These are phyloP conservation scores for Fimicolochytrium jonesii DNA, from an alignment of 192 early-diverging fungal species.

Conservation along the genomic window DNA sequence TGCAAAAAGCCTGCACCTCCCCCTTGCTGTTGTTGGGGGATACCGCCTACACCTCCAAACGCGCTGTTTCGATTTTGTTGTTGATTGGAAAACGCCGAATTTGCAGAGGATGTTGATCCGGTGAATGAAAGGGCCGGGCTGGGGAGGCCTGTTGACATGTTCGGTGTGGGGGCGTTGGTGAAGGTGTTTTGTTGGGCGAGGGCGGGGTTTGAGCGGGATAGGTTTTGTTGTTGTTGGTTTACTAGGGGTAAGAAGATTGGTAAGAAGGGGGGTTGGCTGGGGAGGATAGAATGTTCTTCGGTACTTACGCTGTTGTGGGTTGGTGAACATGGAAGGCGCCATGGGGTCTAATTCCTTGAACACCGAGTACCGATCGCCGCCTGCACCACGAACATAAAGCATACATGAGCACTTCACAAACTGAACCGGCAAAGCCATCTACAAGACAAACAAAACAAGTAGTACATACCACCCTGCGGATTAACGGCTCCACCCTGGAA, in stretches of 20 bases:
- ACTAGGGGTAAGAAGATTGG: background rate
- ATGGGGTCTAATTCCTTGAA: slow-evolving; percentile 26
- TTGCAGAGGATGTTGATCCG: background rate
- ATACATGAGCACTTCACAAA: background rate
- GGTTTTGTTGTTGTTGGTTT: background rate
- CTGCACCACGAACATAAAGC: background rate
- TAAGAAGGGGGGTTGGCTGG: background rate
- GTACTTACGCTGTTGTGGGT: background rate
- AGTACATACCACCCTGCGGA: background rate
- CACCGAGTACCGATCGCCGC: slow-evolving; percentile 24
- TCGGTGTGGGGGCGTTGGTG: background rate
- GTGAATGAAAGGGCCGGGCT: slow-evolving; percentile 14
- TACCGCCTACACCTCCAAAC: background rate
- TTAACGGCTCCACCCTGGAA: background rate
- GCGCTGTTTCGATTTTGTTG: background rate
- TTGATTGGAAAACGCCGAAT: background rate
- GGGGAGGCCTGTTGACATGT: background rate
- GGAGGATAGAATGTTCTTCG: background rate
- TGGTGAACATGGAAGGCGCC: slow-evolving; percentile 21
- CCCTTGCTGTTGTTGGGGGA: background rate
- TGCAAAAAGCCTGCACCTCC: slow-evolving; percentile 15
- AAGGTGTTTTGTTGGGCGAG: background rate
- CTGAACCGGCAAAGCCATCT: no score
- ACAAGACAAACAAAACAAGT: background rate
- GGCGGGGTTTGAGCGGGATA: background rate